Evolutionary conservation across 306 rosid genomes (phyloP).

Genomic region (Cucurbita moschata): DNA sequence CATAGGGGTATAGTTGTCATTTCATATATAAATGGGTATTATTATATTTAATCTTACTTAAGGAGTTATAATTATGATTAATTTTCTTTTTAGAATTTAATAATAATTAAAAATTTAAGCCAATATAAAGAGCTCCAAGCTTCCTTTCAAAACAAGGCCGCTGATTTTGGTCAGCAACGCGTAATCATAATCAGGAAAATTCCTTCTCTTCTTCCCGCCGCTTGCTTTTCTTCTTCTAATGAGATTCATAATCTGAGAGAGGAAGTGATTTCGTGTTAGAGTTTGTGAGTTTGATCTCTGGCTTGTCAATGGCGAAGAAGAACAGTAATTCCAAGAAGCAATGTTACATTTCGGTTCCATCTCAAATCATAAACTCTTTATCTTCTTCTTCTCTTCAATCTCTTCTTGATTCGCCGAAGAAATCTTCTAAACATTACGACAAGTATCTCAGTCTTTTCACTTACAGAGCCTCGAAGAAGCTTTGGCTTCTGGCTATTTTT

Average conservation of each 20-base stretch:
- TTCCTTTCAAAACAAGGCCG: slow-evolving; percentile 15
- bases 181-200: neutral
- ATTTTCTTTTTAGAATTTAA: too few species aligned
- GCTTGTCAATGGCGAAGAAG: slow-evolving; percentile 44
- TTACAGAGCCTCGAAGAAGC: slow-evolving; percentile 27
- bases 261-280: neutral
- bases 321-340: slow-evolving; percentile 49
- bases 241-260: neutral
- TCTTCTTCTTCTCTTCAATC: slow-evolving; percentile 78
- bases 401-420: slow-evolving; percentile 69
- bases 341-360: slow-evolving; percentile 81
- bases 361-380: slow-evolving; percentile 75
- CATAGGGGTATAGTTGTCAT: neutral
- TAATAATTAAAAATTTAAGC: neutral
- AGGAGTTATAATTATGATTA: neutral
- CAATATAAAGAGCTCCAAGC: neutral
- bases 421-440: slow-evolving; percentile 32
- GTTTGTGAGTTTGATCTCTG: neutral
- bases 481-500: slow-evolving; percentile 45
- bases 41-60: neutral
- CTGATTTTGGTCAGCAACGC: slow-evolving; percentile 12
- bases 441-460: slow-evolving; percentile 11
- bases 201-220: slow-evolving; percentile 31
- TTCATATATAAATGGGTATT: neutral
- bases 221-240: slow-evolving; percentile 4